Percentiles rank a stretch among this genome's conserved stretches.
Evolutionary conservation across 148 eudicot species (phyloP).

Genomic region (Diospyros kaki): DNA sequence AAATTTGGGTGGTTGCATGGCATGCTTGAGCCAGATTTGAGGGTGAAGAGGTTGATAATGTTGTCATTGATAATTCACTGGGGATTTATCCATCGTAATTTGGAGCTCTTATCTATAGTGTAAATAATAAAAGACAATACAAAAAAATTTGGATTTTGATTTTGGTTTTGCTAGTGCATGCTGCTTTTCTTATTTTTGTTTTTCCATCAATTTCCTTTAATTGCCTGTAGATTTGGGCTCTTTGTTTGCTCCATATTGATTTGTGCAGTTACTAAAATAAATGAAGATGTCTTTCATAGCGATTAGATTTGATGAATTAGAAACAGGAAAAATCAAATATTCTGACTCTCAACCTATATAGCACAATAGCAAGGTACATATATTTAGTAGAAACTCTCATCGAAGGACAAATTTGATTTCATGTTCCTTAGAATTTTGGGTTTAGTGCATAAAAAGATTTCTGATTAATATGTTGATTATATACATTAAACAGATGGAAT

Average conservation of each 20-base stretch:
- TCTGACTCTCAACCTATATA: conserved; percentile 39
- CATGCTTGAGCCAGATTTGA: too few species aligned
- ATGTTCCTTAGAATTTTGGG: background rate
- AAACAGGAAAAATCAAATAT: conserved; percentile 30
- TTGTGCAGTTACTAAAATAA: background rate
- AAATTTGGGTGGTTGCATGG: too few species aligned
- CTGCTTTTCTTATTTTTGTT: background rate
- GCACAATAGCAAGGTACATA: conserved; percentile 29
- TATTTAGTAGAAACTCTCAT: background rate
- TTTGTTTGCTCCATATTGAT: background rate
- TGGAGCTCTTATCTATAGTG: too few species aligned
- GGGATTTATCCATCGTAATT: too few species aligned
- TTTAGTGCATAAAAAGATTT: background rate
- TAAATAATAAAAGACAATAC: background rate
- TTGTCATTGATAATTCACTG: too few species aligned
- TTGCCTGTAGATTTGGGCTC: background rate
- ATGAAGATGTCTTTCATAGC: conserved; percentile 12
- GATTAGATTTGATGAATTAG: conserved; percentile 48
- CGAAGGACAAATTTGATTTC: background rate
- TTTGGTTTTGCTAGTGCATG: background rate
- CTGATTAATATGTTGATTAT: background rate
- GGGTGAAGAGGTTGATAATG: too few species aligned
- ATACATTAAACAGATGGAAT: conserved; percentile 33
- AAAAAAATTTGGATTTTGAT: background rate
- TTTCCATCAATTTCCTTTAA: background rate